Evolutionary conservation across 106 monocot species (phyloP).

Genomic region (Dendrobium chrysotoxum): DNA sequence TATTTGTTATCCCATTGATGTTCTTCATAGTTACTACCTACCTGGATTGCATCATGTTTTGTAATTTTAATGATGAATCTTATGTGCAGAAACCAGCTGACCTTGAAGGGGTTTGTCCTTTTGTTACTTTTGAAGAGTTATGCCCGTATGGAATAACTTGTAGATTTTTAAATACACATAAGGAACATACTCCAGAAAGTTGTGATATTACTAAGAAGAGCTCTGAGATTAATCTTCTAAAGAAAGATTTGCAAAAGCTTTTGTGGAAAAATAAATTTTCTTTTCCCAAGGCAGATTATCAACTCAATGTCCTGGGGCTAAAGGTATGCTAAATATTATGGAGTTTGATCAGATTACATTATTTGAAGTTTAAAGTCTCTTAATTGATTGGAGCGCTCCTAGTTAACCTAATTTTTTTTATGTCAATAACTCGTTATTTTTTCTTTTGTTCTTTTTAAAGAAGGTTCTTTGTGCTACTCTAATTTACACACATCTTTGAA

Average conservation of each 20-base stretch:
- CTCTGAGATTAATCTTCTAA: constrained; percentile 59
- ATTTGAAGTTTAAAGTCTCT: neutral
- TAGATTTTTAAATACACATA: constrained; percentile 59
- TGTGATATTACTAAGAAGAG: constrained; percentile 19
- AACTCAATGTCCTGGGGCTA: constrained; percentile 80
- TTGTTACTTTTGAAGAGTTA: constrained; percentile 22
- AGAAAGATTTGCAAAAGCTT: constrained; percentile 77
- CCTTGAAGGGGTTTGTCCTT: constrained; percentile 78
- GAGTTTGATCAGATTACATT: constrained; percentile 3
- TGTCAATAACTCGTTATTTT: neutral
- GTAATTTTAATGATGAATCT: neutral
- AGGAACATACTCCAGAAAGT: constrained; percentile 11
- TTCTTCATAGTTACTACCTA: neutral
- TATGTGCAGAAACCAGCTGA: constrained; percentile 78
- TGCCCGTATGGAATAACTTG: constrained; percentile 92
- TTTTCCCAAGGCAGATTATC: constrained; percentile 73
- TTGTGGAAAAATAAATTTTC: constrained; percentile 86
- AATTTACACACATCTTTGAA: neutral
- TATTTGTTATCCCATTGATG: neutral
- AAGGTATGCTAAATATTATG: constrained; percentile 27
- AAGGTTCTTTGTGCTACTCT: neutral
- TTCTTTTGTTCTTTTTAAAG: neutral
- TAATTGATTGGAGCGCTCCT: neutral
- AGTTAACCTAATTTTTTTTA: neutral
- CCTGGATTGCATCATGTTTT: neutral